Evolutionary conservation across 163 green algal genomes (phyloP).

Genomic region (Scenedesmus sp.): DNA sequence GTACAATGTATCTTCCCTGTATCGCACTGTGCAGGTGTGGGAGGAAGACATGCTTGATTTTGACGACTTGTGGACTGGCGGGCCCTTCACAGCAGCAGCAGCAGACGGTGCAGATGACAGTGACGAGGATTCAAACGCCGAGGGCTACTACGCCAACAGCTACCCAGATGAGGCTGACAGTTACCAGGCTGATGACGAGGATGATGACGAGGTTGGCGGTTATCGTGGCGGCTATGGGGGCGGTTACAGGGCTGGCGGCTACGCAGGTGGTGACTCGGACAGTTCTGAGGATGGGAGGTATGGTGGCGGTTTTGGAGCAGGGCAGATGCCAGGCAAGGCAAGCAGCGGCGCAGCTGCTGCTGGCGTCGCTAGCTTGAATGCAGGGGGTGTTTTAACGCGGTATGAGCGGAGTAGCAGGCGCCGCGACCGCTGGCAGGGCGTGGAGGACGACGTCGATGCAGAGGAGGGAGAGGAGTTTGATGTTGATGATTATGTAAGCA

Average conservation of each 20-base stretch:
- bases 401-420: background rate
- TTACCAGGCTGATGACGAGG: background rate
- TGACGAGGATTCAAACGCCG: constrained; percentile 75
- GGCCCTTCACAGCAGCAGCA: background rate
- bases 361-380: background rate
- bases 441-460: background rate
- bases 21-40: background rate
- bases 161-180: constrained; percentile 53
- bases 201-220: background rate
- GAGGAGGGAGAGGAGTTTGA: constrained; percentile 42
- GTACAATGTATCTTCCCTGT: background rate
- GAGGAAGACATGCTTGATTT: constrained; percentile 13
- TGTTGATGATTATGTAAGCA: constrained; percentile 44
- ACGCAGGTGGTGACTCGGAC: background rate
- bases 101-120: constrained; percentile 59
- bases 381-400: constrained; percentile 2
- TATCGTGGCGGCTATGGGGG: background rate
- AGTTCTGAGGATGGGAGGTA: background rate
- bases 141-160: constrained; percentile 75
- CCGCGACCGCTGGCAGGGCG: background rate
- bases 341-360: background rate
- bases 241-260: background rate
- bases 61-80: background rate
- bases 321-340: background rate
- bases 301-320: background rate